Evolutionary conservation across 2,329 filamentous ascomycete genomes (phyloP), one percentile per base, ranked within the genome.

Genomic region (Phaeoacremonium minimum): DNA sequence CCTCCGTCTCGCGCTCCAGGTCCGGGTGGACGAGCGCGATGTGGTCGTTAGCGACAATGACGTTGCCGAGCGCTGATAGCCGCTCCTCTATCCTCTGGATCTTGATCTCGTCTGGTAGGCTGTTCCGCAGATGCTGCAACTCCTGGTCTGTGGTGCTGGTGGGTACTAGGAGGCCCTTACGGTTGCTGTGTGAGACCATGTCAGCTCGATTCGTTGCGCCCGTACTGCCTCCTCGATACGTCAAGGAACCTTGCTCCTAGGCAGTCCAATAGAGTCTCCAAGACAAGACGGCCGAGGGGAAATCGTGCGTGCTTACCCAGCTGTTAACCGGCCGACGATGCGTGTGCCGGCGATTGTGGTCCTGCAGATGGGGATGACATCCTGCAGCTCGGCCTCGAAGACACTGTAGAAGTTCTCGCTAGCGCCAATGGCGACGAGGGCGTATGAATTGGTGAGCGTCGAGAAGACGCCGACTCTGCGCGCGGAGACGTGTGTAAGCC

Each of bases 391-490:
- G 46, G 91, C 84, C 75, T 98, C 93, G 70, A 98, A 97, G 61
- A 97, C 80, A 73, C 87, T 90, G 81, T 97, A 97, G 68, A 98
- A 98, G 78, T 97, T 97, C 75, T 96, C 90, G 57, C 88, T 95
- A 53, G 87, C 90, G 58, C 93, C 93, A 49, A 95, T 80, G 47
- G 91, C 90, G 52, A 96, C 88, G 54, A 98, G 77, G 52, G 90
- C 89, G 67, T 95, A 98, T 42, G 88, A 91, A 69, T 98, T 98
- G 51, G 93, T 98, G 60, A 98, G 85, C 44, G 88, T 95, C 43
- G 90, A 71, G 67, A 98, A 98, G 59, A 97, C 93, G 62, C 93
- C 93, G 60, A 98, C 87, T 71, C 90, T 96, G 56, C 19, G 26
- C 34, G 30, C 36, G 18, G 26, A 17, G 17, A 30, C 15, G 37